These are phyloP conservation scores for Metroxylon sagu DNA, from an alignment of 176 grass and related monocot genomes.

Conservation along the genomic window DNA sequence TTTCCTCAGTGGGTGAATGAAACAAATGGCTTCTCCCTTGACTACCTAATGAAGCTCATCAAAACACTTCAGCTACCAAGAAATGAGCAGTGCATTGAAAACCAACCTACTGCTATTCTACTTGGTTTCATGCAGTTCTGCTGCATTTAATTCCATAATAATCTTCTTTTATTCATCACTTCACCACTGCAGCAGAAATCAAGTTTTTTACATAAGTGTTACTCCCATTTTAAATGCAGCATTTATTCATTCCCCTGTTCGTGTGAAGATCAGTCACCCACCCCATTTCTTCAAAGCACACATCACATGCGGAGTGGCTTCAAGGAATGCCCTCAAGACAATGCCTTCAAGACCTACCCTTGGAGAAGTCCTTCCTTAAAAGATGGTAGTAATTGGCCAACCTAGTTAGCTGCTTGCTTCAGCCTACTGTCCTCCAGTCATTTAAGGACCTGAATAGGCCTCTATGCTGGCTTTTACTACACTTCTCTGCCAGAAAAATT, in stretches of 20 bases:
- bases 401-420: constrained; percentile 4
- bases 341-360: neutral
- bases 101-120: constrained; percentile 7
- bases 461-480: neutral
- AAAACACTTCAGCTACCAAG: constrained; percentile 5
- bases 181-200: constrained; percentile 2
- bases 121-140: neutral
- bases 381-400: constrained; percentile 15
- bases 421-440: constrained; percentile 7
- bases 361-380: neutral
- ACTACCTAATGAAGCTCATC: neutral
- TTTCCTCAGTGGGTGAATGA: neutral
- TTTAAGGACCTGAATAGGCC: neutral
- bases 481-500: neutral
- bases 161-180: constrained; percentile 4
- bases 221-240: constrained; percentile 11
- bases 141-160: constrained; percentile 1
- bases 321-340: neutral
- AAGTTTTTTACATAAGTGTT: constrained; percentile 1
- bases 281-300: neutral
- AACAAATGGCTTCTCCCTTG: constrained; percentile 7
- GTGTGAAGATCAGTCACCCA: neutral
- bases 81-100: constrained; percentile 9
- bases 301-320: neutral
- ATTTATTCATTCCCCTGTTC: constrained; percentile 2